phyloP scores from a whole-genome alignment of 331 rosid genomes.

The Malus hybrid region DNA sequence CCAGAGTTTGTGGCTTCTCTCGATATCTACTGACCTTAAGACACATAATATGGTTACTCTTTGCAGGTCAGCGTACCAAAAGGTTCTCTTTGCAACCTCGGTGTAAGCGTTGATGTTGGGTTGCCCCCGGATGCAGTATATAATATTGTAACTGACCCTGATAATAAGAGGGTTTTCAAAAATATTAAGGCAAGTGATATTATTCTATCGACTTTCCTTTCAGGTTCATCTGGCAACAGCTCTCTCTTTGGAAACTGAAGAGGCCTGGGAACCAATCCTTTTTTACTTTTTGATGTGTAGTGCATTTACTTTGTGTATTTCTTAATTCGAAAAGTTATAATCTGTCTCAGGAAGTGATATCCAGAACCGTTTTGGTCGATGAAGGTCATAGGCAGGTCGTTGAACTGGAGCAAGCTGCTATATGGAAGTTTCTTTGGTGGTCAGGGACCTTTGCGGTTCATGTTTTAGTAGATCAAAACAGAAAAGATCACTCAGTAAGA shows the following conservation, averaged over 20 bases:
- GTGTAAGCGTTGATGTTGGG: constrained; percentile 75
- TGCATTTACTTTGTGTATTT: not conserved
- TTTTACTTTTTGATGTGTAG: too few species aligned
- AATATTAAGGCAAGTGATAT: constrained; percentile 61
- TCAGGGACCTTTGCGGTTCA: constrained; percentile 79
- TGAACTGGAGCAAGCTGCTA: constrained; percentile 90
- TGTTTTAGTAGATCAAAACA: constrained; percentile 91
- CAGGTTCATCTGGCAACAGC: not conserved
- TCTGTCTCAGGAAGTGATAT: constrained; percentile 69
- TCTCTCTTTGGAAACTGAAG: not conserved
- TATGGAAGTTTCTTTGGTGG: constrained; percentile 99
- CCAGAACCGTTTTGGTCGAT: constrained; percentile 76
- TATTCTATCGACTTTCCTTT: constrained; percentile 1
- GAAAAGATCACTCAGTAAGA: constrained; percentile 75
- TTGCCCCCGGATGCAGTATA: constrained; percentile 96
- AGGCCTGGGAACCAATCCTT: too few species aligned
- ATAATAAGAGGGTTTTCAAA: constrained; percentile 89
- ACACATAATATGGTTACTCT: constrained; percentile 1
- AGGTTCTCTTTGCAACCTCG: constrained; percentile 86
- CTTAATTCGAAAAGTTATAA: not conserved
- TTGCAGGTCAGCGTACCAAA: constrained; percentile 85
- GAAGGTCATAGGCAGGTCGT: constrained; percentile 94
- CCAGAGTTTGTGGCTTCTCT: not conserved
- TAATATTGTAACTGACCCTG: constrained; percentile 82
- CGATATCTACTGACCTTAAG: not conserved